Evolutionary conservation across 176 grass and related monocot species (phyloP).

Genomic region (Pharus latifolius): DNA sequence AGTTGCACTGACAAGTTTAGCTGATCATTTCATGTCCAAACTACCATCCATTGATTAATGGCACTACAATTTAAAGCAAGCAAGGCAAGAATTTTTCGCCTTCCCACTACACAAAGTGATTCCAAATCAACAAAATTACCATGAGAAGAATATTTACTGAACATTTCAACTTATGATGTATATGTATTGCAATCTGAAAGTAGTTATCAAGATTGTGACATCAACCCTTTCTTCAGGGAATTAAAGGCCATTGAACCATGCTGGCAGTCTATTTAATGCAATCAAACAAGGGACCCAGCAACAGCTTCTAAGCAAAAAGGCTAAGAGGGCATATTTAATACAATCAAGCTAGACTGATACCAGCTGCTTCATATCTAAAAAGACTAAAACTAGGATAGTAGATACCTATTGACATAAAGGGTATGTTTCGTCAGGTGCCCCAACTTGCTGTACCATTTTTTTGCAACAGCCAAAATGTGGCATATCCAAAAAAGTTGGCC

Average conservation of each 20-base stretch:
- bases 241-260: not conserved
- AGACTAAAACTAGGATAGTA: too few relatives aligned
- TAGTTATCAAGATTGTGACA: too few relatives aligned
- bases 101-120: not conserved
- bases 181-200: too few relatives aligned
- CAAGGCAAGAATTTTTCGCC: not conserved
- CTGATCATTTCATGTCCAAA: not conserved
- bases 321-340: too few relatives aligned
- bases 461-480: too few relatives aligned
- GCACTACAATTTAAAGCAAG: not conserved
- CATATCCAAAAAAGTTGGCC: too few relatives aligned
- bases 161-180: too few relatives aligned
- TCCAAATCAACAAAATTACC: not conserved
- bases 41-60: not conserved
- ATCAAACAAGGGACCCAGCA: not conserved
- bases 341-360: not conserved
- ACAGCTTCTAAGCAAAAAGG: too few relatives aligned
- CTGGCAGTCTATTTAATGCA: not conserved
- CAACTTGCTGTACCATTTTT: too few relatives aligned
- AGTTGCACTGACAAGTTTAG: not conserved
- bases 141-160: not conserved
- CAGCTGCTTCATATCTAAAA: not conserved
- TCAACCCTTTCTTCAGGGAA: not conserved
- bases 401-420: too few relatives aligned
- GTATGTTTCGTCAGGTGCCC: too few relatives aligned